Base-by-base conservation (phyloP, 441 rosid genomes). In the Corymbia citriodora region DNA sequence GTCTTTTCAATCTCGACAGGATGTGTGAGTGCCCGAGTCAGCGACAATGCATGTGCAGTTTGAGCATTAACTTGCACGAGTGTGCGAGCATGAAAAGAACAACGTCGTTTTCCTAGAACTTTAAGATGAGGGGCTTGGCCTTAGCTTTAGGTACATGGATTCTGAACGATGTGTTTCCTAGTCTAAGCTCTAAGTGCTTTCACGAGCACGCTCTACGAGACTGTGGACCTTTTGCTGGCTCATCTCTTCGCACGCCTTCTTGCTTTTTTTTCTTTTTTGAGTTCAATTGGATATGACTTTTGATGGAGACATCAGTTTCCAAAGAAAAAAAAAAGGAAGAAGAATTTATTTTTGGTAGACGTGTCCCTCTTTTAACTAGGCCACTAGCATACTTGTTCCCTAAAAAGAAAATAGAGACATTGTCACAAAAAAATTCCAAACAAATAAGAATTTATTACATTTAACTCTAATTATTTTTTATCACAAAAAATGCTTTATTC, bases 21-120 rank as follows among this genome's bases (percentile, higher is more conserved):
- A 23, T 79, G n/a, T 7, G 29, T 8, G 85, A 4, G 53, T 0
- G 85, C n/a, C 52, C n/a, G 85, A 79, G 85, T 79, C 85, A 79
- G 85, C 85, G 85, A 79, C 85, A 79, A 79, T 23, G 85, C 85
- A 79, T 79, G 85, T 79, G 85, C 85, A 49, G 15, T 48, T 45
- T 13, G 52, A 40, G 52, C 50, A 79, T 23, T 7, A 45, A 45
- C 85, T 49, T 79, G 52, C 85, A 45, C 85, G 85, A 45, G 85
- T 23, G 52, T 14, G 85, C 29, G n/a, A 79, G 85, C 1, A 23
- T 21, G 65, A 45, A 23, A 48, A 12, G 52, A n/a, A 79, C 85
- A 45, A 45, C 3, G 85, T 79, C 85, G 49, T 79, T 23, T 79
- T 79, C 85, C 52, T 1, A 23, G n/a, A 25, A 79, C 27, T 13